Conservation (phyloP, 208 protist species). For the Angomonas deanei region DNA sequence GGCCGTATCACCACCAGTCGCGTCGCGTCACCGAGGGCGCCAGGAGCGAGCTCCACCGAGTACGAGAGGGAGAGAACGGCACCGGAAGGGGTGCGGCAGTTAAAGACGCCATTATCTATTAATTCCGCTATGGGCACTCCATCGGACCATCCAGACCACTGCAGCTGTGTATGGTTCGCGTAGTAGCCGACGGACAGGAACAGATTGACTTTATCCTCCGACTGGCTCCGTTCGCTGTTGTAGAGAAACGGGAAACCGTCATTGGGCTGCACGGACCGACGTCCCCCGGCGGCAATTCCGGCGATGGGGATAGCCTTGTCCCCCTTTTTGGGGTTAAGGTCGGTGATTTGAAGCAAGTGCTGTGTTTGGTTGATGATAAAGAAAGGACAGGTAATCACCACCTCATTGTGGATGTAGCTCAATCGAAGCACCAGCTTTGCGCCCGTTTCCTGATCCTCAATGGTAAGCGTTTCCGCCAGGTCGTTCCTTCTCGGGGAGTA, state of each 20-base stretch:
- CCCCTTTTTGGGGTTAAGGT: slow-evolving; percentile 15
- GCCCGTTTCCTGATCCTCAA: slow-evolving; percentile 24
- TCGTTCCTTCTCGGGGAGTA: slow-evolving; percentile 15
- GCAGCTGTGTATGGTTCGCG: not conserved
- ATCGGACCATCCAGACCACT: slow-evolving; percentile 7
- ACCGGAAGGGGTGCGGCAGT: slow-evolving; percentile 11
- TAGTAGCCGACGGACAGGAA: slow-evolving; percentile 1
- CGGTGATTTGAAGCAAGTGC: slow-evolving; percentile 24
- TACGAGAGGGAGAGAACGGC: slow-evolving; percentile 46
- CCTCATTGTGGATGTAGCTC: slow-evolving; percentile 18
- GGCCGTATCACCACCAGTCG: slow-evolving; percentile 52
- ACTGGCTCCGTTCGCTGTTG: slow-evolving; percentile 4
- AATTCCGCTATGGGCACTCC: not conserved
- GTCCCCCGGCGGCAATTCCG: not conserved
- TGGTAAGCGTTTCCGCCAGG: slow-evolving; percentile 11
- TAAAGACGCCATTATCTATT: slow-evolving; percentile 1
- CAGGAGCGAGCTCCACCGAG: slow-evolving; percentile 39
- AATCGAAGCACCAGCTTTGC: slow-evolving; percentile 30
- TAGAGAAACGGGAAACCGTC: not conserved
- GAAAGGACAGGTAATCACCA: slow-evolving; percentile 36
- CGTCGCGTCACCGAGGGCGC: slow-evolving; percentile 33
- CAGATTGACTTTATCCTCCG: slow-evolving; percentile 2
- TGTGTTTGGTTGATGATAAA: slow-evolving; percentile 44
- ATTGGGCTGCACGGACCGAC: not conserved
- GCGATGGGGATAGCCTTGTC: not conserved